phyloP scores from a whole-genome alignment of 2,329 filamentous ascomycete genomes.

The Sporothrix humicola region DNA sequence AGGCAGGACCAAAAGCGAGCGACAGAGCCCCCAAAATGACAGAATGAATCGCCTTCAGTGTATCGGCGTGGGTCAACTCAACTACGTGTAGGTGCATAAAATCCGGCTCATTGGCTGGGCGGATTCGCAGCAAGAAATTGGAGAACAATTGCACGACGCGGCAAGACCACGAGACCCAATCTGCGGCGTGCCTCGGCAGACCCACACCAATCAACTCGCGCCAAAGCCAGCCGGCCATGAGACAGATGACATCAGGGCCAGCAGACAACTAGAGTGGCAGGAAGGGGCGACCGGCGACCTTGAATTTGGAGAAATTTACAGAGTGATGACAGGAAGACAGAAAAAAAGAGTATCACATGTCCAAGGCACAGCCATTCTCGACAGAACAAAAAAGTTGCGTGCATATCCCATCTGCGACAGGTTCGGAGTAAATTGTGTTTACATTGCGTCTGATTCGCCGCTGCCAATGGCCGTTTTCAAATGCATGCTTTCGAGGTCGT shows the following conservation, averaged over 20 bases:
- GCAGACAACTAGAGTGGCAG: background rate
- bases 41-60: no score
- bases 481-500: no score
- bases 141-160: background rate
- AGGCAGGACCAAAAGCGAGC: background rate
- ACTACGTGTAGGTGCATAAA: background rate
- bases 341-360: constrained; percentile 20
- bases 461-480: constrained; percentile 3
- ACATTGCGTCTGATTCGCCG: constrained; percentile 22
- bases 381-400: background rate
- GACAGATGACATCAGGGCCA: constrained; percentile 32
- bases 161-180: constrained; percentile 20
- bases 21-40: background rate
- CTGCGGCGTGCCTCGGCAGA: constrained; percentile 29
- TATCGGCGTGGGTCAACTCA: no score
- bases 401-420: background rate
- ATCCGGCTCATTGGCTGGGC: background rate
- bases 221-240: background rate
- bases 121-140: background rate
- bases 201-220: constrained; percentile 20
- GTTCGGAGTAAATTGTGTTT: background rate
- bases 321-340: background rate
- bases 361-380: background rate
- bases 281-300: background rate
- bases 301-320: no score